Conservation (phyloP, 148 eudicot genomes). For the Chenopodium suecicum region DNA sequence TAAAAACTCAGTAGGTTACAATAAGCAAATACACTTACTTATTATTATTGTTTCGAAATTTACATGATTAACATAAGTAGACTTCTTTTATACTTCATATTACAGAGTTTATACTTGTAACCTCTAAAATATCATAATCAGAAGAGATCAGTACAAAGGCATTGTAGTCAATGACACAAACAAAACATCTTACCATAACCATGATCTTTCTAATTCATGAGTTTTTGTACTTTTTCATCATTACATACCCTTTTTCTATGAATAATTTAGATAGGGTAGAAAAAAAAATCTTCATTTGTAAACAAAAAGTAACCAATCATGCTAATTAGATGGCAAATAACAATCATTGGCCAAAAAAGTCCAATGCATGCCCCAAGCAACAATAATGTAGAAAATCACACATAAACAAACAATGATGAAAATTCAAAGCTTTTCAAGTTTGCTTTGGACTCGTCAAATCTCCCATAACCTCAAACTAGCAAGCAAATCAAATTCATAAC, state of each 20-base stretch:
- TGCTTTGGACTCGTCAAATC: conserved; percentile 2
- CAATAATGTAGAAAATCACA: neutral
- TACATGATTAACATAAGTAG: neutral
- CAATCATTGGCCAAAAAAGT: conserved; percentile 3
- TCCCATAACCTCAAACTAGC: neutral
- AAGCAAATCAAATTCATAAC: neutral
- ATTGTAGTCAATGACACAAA: neutral
- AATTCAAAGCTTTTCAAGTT: neutral
- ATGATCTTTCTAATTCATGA: neutral
- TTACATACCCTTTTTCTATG: neutral
- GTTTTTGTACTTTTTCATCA: neutral
- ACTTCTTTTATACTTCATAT: neutral
- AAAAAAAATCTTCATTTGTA: neutral
- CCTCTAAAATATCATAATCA: too few species aligned
- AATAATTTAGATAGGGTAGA: neutral
- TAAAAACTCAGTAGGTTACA: neutral
- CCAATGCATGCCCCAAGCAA: conserved; percentile 5
- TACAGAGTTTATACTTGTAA: too few species aligned
- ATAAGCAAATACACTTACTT: neutral
- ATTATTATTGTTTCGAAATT: neutral
- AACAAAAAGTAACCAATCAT: neutral
- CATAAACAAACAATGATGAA: neutral
- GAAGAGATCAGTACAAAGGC: too few species aligned
- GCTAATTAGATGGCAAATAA: neutral
- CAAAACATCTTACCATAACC: neutral